Evolutionary conservation across 495 filamentous ascomycete genomes (phyloP), one percentile per base, ranked within the genome.

Genomic region (Lasiosphaeris hirsuta): DNA sequence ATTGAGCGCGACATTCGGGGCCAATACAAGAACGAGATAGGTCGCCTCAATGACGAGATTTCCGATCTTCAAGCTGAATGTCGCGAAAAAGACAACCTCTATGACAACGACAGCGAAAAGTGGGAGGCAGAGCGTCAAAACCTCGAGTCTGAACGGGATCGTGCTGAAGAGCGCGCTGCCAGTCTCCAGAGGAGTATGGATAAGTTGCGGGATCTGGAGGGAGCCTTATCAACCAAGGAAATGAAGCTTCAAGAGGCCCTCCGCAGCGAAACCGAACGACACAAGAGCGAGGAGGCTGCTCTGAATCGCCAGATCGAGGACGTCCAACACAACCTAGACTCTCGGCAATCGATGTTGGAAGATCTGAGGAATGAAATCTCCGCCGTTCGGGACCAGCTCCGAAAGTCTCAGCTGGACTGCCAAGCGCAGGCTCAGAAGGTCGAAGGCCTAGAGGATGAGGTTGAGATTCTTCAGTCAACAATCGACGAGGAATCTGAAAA

Each of bases 401-500:
- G 86, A 30, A 71, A 86, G 46, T 82, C 81, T 46, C 79, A 84
- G 61, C 81, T 86, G 13, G 84, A 87, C 38, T 82, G 85, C 69
- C 78, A 82, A 51, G 69, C 75, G 1, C 74, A 90, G 33, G 75
- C 77, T 41, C 86, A 90, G 45, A 90, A 86, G 62, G 72, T 88
- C 8, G 82, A 89, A 60, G 83, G 78, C n/a, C 67, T 95, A 13
- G 88, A 93, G 65, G 89, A 92, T 58, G 90, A 95, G 65, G 77
- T 93, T 10, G 84, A 91, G 47, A 81, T 92, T 37, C 72, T 93
- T 34, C 89, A 91, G 64, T 78, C 79, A 15, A 86, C 81, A 50
- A 69, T 91, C 42, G 88, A 91, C 58, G 89, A 94, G 58, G 90
- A 90, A 58, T 70, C 68, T 36, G 89, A 93, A 56, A 90, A 87